phyloP scores from a whole-genome alignment of 1,284 basidiomycete species.

The Sanguinoderma infundibulare region DNA sequence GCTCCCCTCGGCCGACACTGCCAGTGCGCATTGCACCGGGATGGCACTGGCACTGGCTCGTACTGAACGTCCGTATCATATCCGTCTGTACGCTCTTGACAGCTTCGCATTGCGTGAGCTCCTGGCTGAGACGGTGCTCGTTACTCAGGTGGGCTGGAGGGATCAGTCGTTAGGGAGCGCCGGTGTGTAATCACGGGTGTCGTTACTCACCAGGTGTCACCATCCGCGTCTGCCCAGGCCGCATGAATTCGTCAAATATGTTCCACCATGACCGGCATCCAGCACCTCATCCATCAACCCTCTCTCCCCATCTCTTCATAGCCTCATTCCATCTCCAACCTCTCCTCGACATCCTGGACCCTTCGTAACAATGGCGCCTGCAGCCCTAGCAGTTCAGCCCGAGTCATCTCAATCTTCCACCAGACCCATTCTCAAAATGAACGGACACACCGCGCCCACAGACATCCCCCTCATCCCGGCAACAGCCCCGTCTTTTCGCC shows the following conservation, averaged over 20 bases:
- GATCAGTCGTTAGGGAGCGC: not conserved
- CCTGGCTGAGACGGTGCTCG: slow-evolving; percentile 1
- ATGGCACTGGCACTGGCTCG: not conserved
- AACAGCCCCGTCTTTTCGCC: slow-evolving; percentile 29
- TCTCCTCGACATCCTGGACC: not conserved
- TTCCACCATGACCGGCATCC: not conserved
- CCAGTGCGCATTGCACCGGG: too few relatives aligned
- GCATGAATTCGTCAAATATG: not conserved
- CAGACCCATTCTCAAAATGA: slow-evolving; percentile 15
- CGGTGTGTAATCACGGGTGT: slow-evolving; percentile 20
- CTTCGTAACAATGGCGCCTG: slow-evolving; percentile 20
- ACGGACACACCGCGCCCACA: slow-evolving; percentile 7
- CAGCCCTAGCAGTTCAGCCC: slow-evolving; percentile 9
- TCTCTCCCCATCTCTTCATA: not conserved
- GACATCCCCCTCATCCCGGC: slow-evolving; percentile 24
- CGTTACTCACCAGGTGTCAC: slow-evolving; percentile 17
- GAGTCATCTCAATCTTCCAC: slow-evolving; percentile 18
- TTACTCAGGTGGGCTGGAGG: not conserved
- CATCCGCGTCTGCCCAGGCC: not conserved
- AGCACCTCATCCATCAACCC: not conserved
- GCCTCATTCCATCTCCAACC: not conserved
- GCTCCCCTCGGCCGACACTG: not conserved
- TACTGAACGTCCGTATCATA: not conserved
- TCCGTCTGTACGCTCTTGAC: not conserved
- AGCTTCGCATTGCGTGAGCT: not conserved